Conservation (phyloP, 179 eudicot species). For the Vitellaria paradoxa region DNA sequence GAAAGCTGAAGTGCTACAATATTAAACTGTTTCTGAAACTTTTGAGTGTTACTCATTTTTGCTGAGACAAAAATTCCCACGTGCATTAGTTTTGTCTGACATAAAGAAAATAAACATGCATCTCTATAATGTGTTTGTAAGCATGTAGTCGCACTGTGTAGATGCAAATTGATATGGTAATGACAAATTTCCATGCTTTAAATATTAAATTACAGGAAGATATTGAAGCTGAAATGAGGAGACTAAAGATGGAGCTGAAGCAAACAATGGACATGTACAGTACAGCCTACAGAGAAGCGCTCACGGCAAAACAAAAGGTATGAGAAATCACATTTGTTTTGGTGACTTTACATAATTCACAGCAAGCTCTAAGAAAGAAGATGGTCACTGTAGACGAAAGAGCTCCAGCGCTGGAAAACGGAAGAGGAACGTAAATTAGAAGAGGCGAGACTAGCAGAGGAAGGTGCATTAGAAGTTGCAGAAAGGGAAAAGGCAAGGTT, state of each 20-base stretch:
- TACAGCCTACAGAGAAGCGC: slow-evolving; percentile 82
- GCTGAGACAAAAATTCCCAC: too few species aligned
- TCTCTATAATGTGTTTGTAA: too few species aligned
- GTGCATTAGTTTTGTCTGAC: too few species aligned
- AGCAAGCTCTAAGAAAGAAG: background rate
- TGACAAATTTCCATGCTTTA: background rate
- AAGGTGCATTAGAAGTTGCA: slow-evolving; percentile 43
- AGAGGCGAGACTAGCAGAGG: slow-evolving; percentile 34
- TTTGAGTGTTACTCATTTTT: too few species aligned
- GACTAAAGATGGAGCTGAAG: slow-evolving; percentile 72
- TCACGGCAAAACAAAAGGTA: slow-evolving; percentile 73
- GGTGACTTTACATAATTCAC: too few species aligned
- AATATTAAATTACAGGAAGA: slow-evolving; percentile 51
- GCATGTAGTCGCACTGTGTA: too few species aligned
- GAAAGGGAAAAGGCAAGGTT: slow-evolving; percentile 45
- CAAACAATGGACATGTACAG: slow-evolving; percentile 94
- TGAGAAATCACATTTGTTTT: background rate
- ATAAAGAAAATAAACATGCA: too few species aligned
- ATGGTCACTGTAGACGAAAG: slow-evolving; percentile 30
- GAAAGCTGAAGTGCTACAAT: too few species aligned
- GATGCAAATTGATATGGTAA: background rate
- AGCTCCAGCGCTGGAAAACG: slow-evolving; percentile 47
- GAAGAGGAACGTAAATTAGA: slow-evolving; percentile 38
- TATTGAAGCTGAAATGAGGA: slow-evolving; percentile 89
- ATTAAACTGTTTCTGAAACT: too few species aligned